phyloP scores from a whole-genome alignment of 257 asterid species.

The Scutellaria minor region DNA sequence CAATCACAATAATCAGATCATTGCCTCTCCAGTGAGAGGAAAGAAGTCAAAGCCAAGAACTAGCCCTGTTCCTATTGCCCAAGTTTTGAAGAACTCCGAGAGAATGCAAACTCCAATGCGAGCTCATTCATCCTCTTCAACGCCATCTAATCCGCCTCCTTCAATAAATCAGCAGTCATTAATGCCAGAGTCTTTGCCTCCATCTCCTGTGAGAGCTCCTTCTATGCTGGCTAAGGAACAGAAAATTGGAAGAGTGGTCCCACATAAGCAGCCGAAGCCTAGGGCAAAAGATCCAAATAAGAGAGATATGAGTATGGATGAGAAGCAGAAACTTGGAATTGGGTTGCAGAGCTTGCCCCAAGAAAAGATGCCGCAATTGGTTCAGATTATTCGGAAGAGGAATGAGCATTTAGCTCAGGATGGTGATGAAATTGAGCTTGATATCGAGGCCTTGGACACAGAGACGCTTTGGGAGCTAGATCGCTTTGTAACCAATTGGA shows the following conservation, averaged over 20 bases:
- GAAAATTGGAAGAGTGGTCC: slow-evolving; percentile 35
- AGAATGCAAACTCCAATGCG: slow-evolving; percentile 45
- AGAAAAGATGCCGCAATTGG: slow-evolving; percentile 94
- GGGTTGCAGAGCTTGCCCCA: slow-evolving; percentile 94
- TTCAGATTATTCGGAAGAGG: slow-evolving; percentile 83
- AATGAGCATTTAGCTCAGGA: slow-evolving; percentile 88
- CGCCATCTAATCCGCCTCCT: slow-evolving; percentile 51
- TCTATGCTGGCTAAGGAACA: slow-evolving; percentile 47
- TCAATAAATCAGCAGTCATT: slow-evolving; percentile 34
- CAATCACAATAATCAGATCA: slow-evolving; percentile 42
- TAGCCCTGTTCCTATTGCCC: slow-evolving; percentile 44
- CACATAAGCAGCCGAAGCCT: slow-evolving; percentile 81
- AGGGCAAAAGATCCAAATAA: slow-evolving; percentile 86
- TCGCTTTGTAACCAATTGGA: slow-evolving; percentile 95
- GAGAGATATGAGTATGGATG: slow-evolving; percentile 93
- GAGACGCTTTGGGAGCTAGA: slow-evolving; percentile 99
- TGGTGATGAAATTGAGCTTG: slow-evolving; percentile 98
- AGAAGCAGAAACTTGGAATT: slow-evolving; percentile 89
- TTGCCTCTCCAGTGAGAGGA: slow-evolving; percentile 46
- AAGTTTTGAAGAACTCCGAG: slow-evolving; percentile 51
- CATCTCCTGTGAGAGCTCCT: slow-evolving; percentile 67
- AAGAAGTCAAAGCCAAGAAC: slow-evolving; percentile 52
- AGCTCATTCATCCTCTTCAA: slow-evolving; percentile 79
- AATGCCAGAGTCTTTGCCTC: slow-evolving; percentile 46
- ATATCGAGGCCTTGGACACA: slow-evolving; percentile 88